These are phyloP conservation scores for Microstegium vimineum DNA, from an alignment of 176 grass and related monocot species.

Conservation along the genomic window DNA sequence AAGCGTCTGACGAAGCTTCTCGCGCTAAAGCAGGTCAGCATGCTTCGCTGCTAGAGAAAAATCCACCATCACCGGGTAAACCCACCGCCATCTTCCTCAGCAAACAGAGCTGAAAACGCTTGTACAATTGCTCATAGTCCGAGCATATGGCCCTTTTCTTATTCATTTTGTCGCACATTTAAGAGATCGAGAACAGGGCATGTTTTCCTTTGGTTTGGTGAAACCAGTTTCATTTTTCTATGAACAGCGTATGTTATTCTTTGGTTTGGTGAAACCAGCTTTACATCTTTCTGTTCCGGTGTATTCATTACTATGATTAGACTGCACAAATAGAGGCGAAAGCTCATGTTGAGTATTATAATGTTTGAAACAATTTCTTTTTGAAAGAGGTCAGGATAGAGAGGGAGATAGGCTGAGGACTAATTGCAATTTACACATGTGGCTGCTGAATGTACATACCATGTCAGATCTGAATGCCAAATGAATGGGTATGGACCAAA, in stretches of 20 bases:
- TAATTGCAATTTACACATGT: neutral
- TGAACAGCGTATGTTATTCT: neutral
- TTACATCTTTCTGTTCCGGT: too few relatives aligned
- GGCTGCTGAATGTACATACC: neutral
- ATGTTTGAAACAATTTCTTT: neutral
- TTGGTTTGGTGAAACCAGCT: neutral
- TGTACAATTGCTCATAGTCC: too few relatives aligned
- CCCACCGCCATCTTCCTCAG: conserved; percentile 41
- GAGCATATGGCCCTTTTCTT: too few relatives aligned
- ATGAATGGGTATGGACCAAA: neutral
- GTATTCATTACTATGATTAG: neutral
- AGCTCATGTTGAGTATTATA: neutral
- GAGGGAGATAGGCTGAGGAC: neutral
- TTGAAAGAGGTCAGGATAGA: neutral
- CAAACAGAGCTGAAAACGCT: neutral
- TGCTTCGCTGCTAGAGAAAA: conserved; percentile 33
- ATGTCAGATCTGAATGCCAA: too few relatives aligned
- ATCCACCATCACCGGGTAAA: conserved; percentile 41
- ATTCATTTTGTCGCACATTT: neutral
- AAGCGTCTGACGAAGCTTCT: neutral
- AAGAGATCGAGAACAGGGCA: neutral
- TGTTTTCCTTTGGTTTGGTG: neutral
- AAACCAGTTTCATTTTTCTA: neutral
- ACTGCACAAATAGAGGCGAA: neutral
- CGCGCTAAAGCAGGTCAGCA: conserved; percentile 28